A percentile compares a stretch with the other conserved stretches of the same genome.
These are phyloP conservation scores for Theileria luwenshuni DNA, from an alignment of 169 alveolate genomes.

Conservation along the genomic window DNA sequence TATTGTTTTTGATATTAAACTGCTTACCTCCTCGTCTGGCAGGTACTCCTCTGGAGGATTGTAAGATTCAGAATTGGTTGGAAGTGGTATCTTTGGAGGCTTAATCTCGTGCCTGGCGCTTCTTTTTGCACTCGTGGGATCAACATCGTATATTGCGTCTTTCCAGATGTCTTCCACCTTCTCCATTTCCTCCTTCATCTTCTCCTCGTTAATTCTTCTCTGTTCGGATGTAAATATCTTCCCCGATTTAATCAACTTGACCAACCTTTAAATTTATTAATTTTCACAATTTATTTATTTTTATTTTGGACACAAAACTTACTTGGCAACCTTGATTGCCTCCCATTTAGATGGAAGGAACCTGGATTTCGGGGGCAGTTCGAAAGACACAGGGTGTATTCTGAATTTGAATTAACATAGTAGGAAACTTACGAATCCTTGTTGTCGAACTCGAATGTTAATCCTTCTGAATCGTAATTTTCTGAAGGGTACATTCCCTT, in stretches of 20 bases:
- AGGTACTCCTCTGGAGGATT: constrained; percentile 69
- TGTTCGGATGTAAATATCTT: constrained; percentile 35
- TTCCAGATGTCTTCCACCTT: constrained; percentile 83
- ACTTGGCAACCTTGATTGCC: constrained; percentile 80
- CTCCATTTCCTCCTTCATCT: constrained; percentile 42
- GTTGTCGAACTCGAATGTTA: constrained; percentile 58
- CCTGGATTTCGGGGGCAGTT: constrained; percentile 84
- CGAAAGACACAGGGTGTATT: constrained; percentile 80
- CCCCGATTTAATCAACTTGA: constrained; percentile 72
- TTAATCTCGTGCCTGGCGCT: constrained; percentile 48
- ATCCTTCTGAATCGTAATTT: constrained; percentile 54
- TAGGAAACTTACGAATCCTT: constrained; percentile 46
- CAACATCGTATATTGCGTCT: constrained; percentile 72
- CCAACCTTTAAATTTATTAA: constrained; percentile 54
- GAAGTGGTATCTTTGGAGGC: constrained; percentile 60
- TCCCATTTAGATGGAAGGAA: constrained; percentile 89
- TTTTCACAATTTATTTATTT: not conserved
- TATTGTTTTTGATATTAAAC: no score
- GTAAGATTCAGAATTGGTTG: constrained; percentile 65
- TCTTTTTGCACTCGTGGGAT: constrained; percentile 61
- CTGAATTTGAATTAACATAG: constrained; percentile 13
- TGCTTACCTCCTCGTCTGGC: constrained; percentile 53
- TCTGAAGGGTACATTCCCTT: constrained; percentile 70
- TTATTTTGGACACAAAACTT: no score
- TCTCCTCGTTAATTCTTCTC: constrained; percentile 23